Base-by-base conservation (phyloP, 345 rosid species). In the Excoecaria cochinchinensis region DNA sequence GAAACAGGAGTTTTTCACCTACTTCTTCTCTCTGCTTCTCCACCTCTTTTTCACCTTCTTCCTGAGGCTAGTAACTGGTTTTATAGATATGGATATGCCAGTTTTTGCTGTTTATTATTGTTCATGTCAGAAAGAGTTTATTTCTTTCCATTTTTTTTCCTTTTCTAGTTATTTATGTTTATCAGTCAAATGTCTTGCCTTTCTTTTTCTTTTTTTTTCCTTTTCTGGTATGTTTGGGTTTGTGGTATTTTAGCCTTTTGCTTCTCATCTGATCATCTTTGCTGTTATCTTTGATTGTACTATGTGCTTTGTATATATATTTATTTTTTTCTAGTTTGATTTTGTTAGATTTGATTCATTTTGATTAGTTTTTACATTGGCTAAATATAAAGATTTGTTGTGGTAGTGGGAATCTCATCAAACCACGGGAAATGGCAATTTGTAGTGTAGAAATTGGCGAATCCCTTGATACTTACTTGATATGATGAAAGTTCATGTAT, bases 21-120 rank as follows among this genome's bases (percentile, higher is more conserved):
- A 46, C 21, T 46, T 21, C 82, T 67, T 59, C 64, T 42, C 22
- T 56, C 70, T 67, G 9, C 70, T 6, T 16, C 40, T 50, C 21
- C 58, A 39, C 48, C 19, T 46, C 25, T 25, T 44, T 58, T 8
- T 52, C 79, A 70, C 81, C 85, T 53, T 60, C 78, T 72, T 75
- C 59, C 55, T 61, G 82, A 69, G 85, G 75, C n/a, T n/a, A n/a
- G n/a, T 21, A 19, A 42, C 3, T 36, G 9, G 6, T 38, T 56
- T 69, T 31, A 17, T 36, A 69, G 2, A 48, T 67, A 16, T 1
- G 22, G 7, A 3, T 65, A 9, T 17, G 36, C 8, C 22, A 42
- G 16, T 0, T 56, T 15, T 74, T 24, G 8, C 11, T 68, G 3
- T 68, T 47, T 51, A 16, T 52, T 19, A 19, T 62, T 13, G 36